These are phyloP conservation scores for Rhazya stricta DNA, from an alignment of 257 asterid genomes.

Conservation along the genomic window DNA sequence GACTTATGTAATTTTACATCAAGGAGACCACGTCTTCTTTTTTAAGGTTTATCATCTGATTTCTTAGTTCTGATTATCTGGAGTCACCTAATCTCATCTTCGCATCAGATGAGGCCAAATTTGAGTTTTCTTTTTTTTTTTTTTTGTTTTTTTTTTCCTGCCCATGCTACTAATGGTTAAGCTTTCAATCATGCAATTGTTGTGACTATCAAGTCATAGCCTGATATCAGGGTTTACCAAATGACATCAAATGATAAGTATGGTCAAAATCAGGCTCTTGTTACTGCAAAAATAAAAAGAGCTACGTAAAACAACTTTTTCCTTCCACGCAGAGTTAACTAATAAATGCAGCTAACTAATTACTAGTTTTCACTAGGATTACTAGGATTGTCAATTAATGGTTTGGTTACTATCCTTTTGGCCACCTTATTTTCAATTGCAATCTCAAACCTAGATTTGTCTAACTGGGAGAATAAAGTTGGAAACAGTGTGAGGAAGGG, in stretches of 20 bases:
- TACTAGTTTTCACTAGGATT: not conserved
- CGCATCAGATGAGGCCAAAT: not conserved
- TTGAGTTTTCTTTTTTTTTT: not conserved
- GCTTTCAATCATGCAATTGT: not conserved
- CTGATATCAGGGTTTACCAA: not conserved
- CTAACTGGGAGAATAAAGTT: not conserved
- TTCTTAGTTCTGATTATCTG: not conserved
- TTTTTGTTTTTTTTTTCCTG: too few species aligned
- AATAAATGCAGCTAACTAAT: not conserved
- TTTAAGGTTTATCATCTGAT: not conserved
- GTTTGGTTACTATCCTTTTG: not conserved
- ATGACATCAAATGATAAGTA: not conserved
- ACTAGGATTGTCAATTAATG: too few species aligned
- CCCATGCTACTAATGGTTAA: not conserved
- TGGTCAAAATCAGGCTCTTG: not conserved
- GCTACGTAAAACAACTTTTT: not conserved
- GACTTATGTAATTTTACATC: not conserved
- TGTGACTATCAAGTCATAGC: not conserved
- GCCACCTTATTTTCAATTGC: too few species aligned
- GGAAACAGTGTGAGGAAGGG: too few species aligned
- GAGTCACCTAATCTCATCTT: not conserved
- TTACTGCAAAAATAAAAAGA: not conserved
- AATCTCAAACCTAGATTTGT: not conserved
- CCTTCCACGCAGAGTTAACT: too few species aligned
- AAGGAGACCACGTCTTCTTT: not conserved